phyloP scores from a whole-genome alignment of 768 basidiomycete species.

The Tricholoma saponaceum region DNA sequence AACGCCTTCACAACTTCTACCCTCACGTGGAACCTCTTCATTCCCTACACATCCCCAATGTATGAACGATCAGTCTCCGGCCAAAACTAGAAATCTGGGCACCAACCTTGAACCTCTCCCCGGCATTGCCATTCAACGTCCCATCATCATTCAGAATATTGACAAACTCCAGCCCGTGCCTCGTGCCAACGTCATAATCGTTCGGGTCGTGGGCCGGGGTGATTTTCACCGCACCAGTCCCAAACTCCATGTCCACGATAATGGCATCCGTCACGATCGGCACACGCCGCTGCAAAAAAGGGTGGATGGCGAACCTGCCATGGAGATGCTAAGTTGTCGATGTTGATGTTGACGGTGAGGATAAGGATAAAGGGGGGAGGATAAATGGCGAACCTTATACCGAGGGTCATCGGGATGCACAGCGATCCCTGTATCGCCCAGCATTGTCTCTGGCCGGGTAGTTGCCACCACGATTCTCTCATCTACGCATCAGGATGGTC shows the following conservation, averaged over 20 bases:
- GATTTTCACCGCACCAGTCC: conserved; percentile 98
- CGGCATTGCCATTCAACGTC: conserved; percentile 88
- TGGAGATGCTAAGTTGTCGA: conserved; percentile 65
- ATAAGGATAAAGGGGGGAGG: background rate
- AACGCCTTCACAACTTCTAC: conserved; percentile 78
- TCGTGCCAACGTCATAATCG: conserved; percentile 90
- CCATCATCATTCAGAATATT: conserved; percentile 97
- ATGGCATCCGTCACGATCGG: conserved; percentile 87
- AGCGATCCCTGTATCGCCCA: conserved; percentile 96
- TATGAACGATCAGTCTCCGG: background rate
- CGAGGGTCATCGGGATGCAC: conserved; percentile 92
- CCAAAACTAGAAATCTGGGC: background rate
- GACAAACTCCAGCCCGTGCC: conserved; percentile 89
- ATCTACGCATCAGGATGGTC: conserved; percentile 37
- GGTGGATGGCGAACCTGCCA: conserved; percentile 87
- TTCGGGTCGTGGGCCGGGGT: conserved; percentile 97
- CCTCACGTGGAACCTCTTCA: conserved; percentile 95
- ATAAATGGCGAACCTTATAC: conserved; percentile 54
- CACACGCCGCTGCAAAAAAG: conserved; percentile 81
- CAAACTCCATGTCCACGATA: conserved; percentile 92
- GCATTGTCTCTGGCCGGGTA: conserved; percentile 97
- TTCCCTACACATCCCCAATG: conserved; percentile 50
- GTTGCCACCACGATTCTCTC: conserved; percentile 93
- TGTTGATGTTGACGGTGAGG: background rate
- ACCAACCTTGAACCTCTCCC: conserved; percentile 65